Conservation (phyloP, 202 grass and related monocot species). For the Bolboschoenoplectus hybrid region DNA sequence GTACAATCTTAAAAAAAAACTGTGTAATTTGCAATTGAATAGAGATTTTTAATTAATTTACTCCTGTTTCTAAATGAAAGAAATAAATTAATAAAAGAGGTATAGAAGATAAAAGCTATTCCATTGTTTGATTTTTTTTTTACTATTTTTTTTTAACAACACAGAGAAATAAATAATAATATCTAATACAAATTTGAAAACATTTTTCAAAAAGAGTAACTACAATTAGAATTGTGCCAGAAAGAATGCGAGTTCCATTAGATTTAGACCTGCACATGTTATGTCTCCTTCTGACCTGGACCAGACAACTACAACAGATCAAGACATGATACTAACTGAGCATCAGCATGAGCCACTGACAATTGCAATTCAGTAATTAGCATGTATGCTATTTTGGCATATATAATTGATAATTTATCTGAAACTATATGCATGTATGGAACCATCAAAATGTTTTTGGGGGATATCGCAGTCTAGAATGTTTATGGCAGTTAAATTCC, state of each 20-base stretch:
- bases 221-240: not conserved
- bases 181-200: not conserved
- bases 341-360: not conserved
- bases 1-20: no score
- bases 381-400: not conserved
- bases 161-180: not conserved
- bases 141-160: no score
- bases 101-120: no score
- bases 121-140: no score
- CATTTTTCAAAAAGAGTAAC: not conserved
- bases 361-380: not conserved
- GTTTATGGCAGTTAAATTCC: not conserved
- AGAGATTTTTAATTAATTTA: no score
- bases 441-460: not conserved
- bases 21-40: no score
- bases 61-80: no score
- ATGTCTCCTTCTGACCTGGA: not conserved
- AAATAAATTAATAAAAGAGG: no score
- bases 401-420: not conserved
- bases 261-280: not conserved
- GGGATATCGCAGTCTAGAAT: not conserved
- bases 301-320: not conserved
- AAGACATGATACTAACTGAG: not conserved
- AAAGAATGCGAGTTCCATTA: not conserved
- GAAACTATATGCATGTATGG: not conserved